Evolutionary conservation across 345 rosid species (phyloP), one percentile per base, ranked within the genome.

Genomic region (Lumnitzera littorea): DNA sequence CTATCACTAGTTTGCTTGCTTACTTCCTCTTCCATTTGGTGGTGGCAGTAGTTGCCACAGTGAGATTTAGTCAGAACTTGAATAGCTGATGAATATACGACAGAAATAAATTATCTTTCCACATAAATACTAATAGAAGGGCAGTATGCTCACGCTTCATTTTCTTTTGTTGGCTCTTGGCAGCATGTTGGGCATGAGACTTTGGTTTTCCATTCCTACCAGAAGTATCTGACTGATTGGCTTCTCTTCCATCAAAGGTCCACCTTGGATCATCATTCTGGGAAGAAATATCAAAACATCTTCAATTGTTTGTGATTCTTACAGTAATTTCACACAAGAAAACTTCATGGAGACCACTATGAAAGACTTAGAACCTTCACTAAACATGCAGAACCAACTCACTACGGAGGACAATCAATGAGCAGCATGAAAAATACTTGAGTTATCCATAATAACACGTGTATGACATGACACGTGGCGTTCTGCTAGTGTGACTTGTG

Each of bases 181-280:
- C 58, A 58, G 65, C 54, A 61, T 9, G 71, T 58, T 13, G 77
- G 62, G 75, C 60, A 46, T 67, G 62, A 70, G 60, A 36, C 66
- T 72, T 76, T 51, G 58, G 5, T 59, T 25, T 55, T 46, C 51
- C 60, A 51, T 72, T 81, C 55, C 57, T 55, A 47, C 63, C 69
- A 41, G 57, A 15, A 36, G 56, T 60, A 27, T 58, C 53, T 48
- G 58, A 53, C 60, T 58, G 58, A 51, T 65, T 55, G 51, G 15
- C 62, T 62, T 53, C 62, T 43, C 43, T 58, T 43, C 72, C 66
- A 53, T 57, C 72, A 68, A 70, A 69, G 55, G 56, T 62, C 78
- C 70, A 58, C 23, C 69, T 29, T 36, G 75, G 79, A 25, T 52
- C 74, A 48, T 82, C 70, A 52, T 73, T 67, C 86, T 82, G 52